Evolutionary conservation across 192 early-diverging fungal genomes (phyloP).

Genomic region (Bifiguratus adelaidae): DNA sequence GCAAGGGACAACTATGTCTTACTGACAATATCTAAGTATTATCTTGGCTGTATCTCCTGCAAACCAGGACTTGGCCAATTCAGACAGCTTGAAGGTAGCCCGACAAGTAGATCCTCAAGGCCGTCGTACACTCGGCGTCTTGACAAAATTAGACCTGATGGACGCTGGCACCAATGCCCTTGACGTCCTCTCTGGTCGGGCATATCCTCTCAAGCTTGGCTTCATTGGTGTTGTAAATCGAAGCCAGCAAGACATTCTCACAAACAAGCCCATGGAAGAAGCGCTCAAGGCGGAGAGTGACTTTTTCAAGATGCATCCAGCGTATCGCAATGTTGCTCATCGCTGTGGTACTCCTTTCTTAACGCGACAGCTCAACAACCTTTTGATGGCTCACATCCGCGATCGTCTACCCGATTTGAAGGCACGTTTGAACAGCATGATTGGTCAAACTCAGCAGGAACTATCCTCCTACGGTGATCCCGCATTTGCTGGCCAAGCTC

Average conservation of each 20-base stretch:
- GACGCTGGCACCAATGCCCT: conserved; percentile 75
- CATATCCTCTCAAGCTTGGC: conserved; percentile 67
- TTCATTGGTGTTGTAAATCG: conserved; percentile 79
- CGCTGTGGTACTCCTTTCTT: conserved; percentile 66
- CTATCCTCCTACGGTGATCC: conserved; percentile 55
- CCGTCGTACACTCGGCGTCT: conserved; percentile 62
- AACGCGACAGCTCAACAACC: conserved; percentile 53
- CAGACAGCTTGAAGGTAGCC: conserved; percentile 78
- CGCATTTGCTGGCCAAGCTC: conserved; percentile 28
- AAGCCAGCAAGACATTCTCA: conserved; percentile 69
- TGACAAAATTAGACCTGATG: conserved; percentile 82
- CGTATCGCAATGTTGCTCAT: conserved; percentile 58
- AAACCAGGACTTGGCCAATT: conserved; percentile 73
- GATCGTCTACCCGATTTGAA: conserved; percentile 70
- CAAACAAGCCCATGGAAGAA: conserved; percentile 60
- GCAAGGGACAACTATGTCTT: neutral
- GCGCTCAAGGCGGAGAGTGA: conserved; percentile 53
- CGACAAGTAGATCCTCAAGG: conserved; percentile 67
- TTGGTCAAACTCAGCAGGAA: conserved; percentile 70
- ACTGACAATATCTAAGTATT: conserved; percentile 31
- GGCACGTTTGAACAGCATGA: conserved; percentile 61
- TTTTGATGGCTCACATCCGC: conserved; percentile 70
- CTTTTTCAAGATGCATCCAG: conserved; percentile 61
- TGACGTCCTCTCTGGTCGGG: conserved; percentile 66
- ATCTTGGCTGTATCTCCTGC: conserved; percentile 77